Evolutionary conservation across 345 rosid species (phyloP).

Genomic region (Angophora floribunda): DNA sequence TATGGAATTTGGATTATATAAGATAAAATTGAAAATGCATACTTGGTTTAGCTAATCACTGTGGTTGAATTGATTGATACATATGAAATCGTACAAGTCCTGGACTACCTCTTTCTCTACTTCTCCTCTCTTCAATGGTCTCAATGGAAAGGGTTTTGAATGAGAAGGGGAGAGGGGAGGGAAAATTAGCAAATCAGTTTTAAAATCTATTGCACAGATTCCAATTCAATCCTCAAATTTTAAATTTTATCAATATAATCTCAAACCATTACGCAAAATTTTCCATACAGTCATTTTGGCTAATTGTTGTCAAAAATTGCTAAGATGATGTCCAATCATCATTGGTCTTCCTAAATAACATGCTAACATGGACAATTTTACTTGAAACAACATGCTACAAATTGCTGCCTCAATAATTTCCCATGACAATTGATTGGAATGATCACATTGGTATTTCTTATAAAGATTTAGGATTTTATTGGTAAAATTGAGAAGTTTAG

Average conservation of each 20-base stretch:
- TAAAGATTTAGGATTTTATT: neutral
- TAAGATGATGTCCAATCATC: neutral
- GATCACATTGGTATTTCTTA: neutral
- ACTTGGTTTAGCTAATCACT: too few species aligned
- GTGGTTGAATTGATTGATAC: too few species aligned
- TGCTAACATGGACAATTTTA: neutral
- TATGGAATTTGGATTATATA: too few species aligned
- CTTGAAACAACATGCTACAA: neutral
- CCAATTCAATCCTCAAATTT: too few species aligned
- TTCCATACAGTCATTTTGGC: neutral
- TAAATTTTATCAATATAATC: too few species aligned
- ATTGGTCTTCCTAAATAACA: neutral
- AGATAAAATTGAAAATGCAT: too few species aligned
- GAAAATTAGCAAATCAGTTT: too few species aligned
- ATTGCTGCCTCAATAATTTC: fast-evolving
- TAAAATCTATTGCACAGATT: too few species aligned
- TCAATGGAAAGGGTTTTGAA: too few species aligned
- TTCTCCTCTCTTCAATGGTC: neutral
- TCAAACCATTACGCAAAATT: neutral
- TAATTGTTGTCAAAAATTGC: neutral
- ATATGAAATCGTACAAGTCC: too few species aligned
- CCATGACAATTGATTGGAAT: fast-evolving
- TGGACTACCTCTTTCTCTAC: too few species aligned
- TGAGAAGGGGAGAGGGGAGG: too few species aligned
- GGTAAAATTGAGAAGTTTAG: fast-evolving